phyloP scores from a whole-genome alignment of 2,329 filamentous ascomycete genomes.

The Fusarium duplospermum region DNA sequence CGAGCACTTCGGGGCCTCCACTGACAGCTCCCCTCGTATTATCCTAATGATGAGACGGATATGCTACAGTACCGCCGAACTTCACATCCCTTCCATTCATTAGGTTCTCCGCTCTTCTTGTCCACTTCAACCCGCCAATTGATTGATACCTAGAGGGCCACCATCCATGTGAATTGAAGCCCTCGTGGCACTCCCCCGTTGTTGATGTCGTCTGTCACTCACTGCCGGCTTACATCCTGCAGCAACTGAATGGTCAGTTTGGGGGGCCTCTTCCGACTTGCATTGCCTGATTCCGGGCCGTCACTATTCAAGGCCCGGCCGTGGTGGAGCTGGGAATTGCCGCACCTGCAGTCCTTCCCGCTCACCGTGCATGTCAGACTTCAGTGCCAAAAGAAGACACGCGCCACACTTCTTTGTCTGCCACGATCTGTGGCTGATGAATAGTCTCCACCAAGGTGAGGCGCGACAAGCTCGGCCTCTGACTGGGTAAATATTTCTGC shows the following conservation, averaged over 20 bases:
- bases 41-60: background rate
- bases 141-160: background rate
- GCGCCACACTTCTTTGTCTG: background rate
- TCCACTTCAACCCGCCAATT: background rate
- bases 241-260: conserved; percentile 5
- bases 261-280: background rate
- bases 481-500: conserved; percentile 31
- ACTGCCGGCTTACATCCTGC: conserved; percentile 6
- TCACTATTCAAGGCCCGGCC: background rate
- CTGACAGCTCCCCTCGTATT: conserved; percentile 4
- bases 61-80: background rate
- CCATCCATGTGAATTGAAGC: background rate
- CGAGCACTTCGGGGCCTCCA: conserved; percentile 15
- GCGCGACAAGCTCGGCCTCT: conserved; percentile 18
- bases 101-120: background rate
- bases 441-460: background rate
- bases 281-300: background rate
- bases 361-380: background rate
- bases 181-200: background rate
- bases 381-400: background rate
- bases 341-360: conserved; percentile 1
- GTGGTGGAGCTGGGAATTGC: background rate
- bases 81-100: background rate
- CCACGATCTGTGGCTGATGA: conserved; percentile 1
- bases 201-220: background rate